These are phyloP conservation scores for Mucor circinelloides DNA, from an alignment of 371 early-diverging fungal genomes.

Conservation along the genomic window DNA sequence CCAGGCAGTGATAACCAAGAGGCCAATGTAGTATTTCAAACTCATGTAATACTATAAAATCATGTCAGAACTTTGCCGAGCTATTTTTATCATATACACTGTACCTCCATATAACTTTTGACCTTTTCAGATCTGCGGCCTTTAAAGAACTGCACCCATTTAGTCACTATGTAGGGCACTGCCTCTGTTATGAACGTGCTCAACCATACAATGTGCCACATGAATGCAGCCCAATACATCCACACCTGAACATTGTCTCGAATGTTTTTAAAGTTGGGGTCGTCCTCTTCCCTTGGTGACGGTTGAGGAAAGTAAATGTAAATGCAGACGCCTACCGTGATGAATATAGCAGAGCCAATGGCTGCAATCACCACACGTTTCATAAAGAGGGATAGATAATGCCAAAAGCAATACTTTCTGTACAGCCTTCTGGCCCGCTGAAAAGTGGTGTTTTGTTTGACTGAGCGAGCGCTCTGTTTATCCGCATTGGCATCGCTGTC, in stretches of 20 bases:
- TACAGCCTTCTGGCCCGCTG: background rate
- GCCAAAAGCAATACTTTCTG: slow-evolving; percentile 16
- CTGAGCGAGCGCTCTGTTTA: background rate
- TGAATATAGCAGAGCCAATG: slow-evolving; percentile 6
- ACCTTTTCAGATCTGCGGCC: slow-evolving; percentile 13
- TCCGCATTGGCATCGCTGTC: background rate
- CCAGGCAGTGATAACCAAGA: slow-evolving; percentile 33
- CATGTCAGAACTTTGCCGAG: too few species aligned
- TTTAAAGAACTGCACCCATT: slow-evolving; percentile 1
- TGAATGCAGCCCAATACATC: slow-evolving; percentile 22
- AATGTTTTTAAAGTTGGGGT: slow-evolving; percentile 13
- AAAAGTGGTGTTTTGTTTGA: background rate
- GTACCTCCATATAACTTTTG: slow-evolving; percentile 18
- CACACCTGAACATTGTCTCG: slow-evolving; percentile 16
- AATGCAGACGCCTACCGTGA: slow-evolving; percentile 8
- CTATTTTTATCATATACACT: background rate
- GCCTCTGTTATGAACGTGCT: slow-evolving; percentile 14
- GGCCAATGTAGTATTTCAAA: slow-evolving; percentile 30
- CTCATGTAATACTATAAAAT: slow-evolving; percentile 37
- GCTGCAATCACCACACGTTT: slow-evolving; percentile 18
- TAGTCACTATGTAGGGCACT: slow-evolving; percentile 5
- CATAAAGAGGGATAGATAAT: slow-evolving; percentile 18
- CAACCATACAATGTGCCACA: slow-evolving; percentile 21
- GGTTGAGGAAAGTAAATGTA: slow-evolving; percentile 14
- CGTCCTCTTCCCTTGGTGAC: background rate